Base-by-base conservation (phyloP, 768 basidiomycete species). In the Leccinum truebloodii region DNA sequence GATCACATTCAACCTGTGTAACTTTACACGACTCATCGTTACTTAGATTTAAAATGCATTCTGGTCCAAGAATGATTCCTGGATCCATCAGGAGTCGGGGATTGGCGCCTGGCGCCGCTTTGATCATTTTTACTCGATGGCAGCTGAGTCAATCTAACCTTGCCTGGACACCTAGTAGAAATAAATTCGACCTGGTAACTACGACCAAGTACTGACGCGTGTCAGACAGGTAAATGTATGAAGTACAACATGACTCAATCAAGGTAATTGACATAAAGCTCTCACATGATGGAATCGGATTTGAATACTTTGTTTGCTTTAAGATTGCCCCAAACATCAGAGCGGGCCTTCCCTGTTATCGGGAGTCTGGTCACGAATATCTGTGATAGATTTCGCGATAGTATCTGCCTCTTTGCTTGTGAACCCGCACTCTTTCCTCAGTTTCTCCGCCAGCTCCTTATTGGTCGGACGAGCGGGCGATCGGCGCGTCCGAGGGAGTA, bases 331-430 rank as follows among this genome's bases (percentile, higher is more conserved):
- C 13, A 26, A 50, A 51, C 28, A 34, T 60, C 2, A 51, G 30
- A n/a, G n/a, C 26, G 3, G 14, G 13, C n/a, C 28, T 39, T 39
- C 66, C 41, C 58, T 49, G 13, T 51, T 24, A 26, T n/a, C 30
- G 22, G 24, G 5, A 18, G 13, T 34, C 39, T 60, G 30, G 20
- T 55, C 46, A 52, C 62, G 59, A 46, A 62, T 56, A 5, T 24
- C 48, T 32, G 57, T 57, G 20, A 71, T 73, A 46, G 60, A 62
- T 3, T 22, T 51, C 24, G 71, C 63, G 39, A 71, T 68, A 13
- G 7, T 53, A 16, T 4, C 28, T 6, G 71, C 70, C 0, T 68
- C 69, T 54, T 12, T 54, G 51, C 1, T 54, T 3, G 71, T 55
- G 53, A 69, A 73, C 7, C 49, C 54, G 39, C 70, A 71, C 7